Conservation (phyloP, 164 flowering plant species). For the Magnolia changhungtana region DNA sequence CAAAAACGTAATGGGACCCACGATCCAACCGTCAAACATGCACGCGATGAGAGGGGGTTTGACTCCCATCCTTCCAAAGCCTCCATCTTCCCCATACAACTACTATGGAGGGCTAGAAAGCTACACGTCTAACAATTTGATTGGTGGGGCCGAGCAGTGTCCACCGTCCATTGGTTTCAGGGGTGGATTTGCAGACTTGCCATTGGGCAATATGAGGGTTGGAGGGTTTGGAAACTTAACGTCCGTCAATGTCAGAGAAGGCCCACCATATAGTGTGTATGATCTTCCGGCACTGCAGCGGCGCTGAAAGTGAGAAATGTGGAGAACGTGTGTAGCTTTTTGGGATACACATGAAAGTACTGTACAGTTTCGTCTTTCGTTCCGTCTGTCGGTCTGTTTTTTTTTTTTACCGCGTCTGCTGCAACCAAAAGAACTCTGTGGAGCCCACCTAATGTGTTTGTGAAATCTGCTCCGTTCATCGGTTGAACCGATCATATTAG, state of each 20-base stretch:
- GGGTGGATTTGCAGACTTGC: background rate
- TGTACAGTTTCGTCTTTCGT: no score
- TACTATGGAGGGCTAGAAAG: background rate
- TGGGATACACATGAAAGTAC: no score
- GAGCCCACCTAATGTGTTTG: no score
- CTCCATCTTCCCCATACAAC: background rate
- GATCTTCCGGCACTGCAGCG: background rate
- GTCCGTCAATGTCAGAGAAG: background rate
- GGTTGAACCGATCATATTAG: no score
- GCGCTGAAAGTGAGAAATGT: background rate
- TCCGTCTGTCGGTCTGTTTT: no score
- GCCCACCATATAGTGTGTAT: background rate
- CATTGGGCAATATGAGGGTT: background rate
- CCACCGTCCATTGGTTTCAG: background rate
- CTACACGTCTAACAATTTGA: background rate
- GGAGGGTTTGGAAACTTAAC: background rate
- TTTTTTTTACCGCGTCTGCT: no score
- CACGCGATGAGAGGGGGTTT: background rate
- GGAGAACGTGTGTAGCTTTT: no score
- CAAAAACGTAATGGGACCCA: background rate
- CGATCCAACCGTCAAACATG: background rate
- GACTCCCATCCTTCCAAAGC: background rate
- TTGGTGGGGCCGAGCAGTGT: background rate
- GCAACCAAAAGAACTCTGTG: no score
- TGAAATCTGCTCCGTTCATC: no score